A percentile compares a stretch with the other conserved stretches of the same genome.
Evolutionary conservation across 2,329 filamentous ascomycete species (phyloP).

Genomic region (Hyphodiscus sp.): DNA sequence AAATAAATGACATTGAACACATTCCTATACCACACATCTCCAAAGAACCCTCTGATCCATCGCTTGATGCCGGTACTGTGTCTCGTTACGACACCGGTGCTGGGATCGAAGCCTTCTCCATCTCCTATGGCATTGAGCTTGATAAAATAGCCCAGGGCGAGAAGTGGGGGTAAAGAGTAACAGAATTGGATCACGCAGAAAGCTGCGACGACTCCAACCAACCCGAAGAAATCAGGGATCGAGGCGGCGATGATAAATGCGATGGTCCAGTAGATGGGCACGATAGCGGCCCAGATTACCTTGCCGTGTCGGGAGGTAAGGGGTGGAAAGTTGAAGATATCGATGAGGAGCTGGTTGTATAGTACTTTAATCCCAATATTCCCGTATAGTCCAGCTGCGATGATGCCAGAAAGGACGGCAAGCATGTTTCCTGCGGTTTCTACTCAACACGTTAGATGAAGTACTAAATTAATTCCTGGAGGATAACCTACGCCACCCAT

Average conservation of each 20-base stretch:
- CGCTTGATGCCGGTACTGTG: slow-evolving; percentile 7
- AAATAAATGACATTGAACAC: slow-evolving; percentile 19
- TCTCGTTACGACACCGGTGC: slow-evolving; percentile 10
- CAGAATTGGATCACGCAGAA: slow-evolving; percentile 40
- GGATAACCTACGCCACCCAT: slow-evolving; percentile 29
- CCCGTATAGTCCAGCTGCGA: slow-evolving; percentile 34
- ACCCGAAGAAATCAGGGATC: slow-evolving; percentile 38
- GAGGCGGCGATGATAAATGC: slow-evolving; percentile 49
- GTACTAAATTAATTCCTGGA: background rate
- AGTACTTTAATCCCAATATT: slow-evolving; percentile 37
- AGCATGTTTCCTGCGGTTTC: slow-evolving; percentile 30
- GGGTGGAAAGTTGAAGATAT: slow-evolving; percentile 38
- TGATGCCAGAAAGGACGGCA: slow-evolving; percentile 29
- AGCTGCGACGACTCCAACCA: slow-evolving; percentile 36
- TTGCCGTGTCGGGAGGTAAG: slow-evolving; percentile 18
- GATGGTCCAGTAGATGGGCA: slow-evolving; percentile 50
- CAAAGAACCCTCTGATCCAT: slow-evolving; percentile 17
- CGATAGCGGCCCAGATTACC: slow-evolving; percentile 38
- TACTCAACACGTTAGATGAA: background rate
- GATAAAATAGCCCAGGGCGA: slow-evolving; percentile 24
- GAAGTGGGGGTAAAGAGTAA: slow-evolving; percentile 39
- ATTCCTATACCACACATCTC: slow-evolving; percentile 9
- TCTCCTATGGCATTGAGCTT: slow-evolving; percentile 23
- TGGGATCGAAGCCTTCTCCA: slow-evolving; percentile 27
- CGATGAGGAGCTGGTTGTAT: slow-evolving; percentile 39